Evolutionary conservation across 2,329 filamentous ascomycete genomes (phyloP), one percentile per base, ranked within the genome.

Genomic region (Paecilomyces niveus): DNA sequence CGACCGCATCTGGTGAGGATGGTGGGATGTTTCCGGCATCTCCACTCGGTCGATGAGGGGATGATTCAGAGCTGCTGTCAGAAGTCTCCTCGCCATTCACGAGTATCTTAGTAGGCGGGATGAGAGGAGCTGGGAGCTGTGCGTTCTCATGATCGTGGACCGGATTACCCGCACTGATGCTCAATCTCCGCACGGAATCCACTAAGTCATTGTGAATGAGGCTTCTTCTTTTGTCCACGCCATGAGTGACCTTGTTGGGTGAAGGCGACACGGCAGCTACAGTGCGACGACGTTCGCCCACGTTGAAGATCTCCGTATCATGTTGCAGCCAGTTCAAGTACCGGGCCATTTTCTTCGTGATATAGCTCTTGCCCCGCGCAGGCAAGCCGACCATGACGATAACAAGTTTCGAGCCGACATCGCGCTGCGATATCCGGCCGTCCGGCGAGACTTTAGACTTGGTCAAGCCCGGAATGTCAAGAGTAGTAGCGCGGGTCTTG

Each of bases 381-480:
- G 94, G 94, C 67, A 99, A 79, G 63, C 94, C 94, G 61, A 99
- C 94, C 94, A 99, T 99, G 72, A 99, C 87, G 68, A 99, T 96
- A 70, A 97, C 91, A 62, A 99, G 81, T 80, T 99, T 99, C 49
- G 94, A 89, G 54, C 92, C 94, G 54, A 99, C 89, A 82, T 99
- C 94, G 69, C 93, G 85, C 70, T 93, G 87, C 57, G 94, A 89
- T 66, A 99, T 99, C 68, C 90, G 87, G 65, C 94, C 94, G 74
- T 99, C 94, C 8, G 94, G 94, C 1, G 94, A 99, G 54, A 96
- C 91, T 70, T 91, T 91, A 60, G 93, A 97, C 69, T 92, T 89
- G 60, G 94, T 99, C 80, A 99, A 86, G 64, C 94, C 94, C 58
- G 94, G 94, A 60, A 99, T 97, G 73, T 96, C 96, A 68, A 97